Percentiles rank a stretch among this genome's conserved stretches.
Evolutionary conservation across 23 red algal genomes (phyloP).

Genomic region (Chondrus crispus): DNA sequence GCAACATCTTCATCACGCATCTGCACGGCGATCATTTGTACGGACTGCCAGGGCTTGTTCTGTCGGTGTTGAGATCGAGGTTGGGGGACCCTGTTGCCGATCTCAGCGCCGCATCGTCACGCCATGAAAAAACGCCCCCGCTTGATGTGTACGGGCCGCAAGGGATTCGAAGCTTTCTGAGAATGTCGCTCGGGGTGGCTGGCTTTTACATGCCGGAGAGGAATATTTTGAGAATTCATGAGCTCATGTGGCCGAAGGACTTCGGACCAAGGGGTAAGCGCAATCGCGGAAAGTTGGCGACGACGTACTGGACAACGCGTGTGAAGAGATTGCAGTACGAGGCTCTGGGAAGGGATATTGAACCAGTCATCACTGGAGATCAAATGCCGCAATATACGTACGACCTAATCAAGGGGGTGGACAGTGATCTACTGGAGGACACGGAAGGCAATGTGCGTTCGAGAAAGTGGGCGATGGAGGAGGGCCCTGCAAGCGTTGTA

Average conservation of each 20-base stretch:
- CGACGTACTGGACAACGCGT: slow-evolving; percentile 18
- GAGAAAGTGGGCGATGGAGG: not conserved
- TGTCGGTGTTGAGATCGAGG: slow-evolving; percentile 22
- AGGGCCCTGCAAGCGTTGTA: slow-evolving; percentile 38
- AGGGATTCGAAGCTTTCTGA: slow-evolving; percentile 71
- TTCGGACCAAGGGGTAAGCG: slow-evolving; percentile 26
- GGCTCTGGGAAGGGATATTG: slow-evolving; percentile 12
- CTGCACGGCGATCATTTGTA: slow-evolving; percentile 94
- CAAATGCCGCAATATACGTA: slow-evolving; percentile 11
- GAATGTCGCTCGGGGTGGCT: slow-evolving; percentile 68
- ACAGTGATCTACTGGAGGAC: not conserved
- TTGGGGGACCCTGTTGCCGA: not conserved
- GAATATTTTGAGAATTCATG: slow-evolving; percentile 61
- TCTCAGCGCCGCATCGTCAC: not conserved
- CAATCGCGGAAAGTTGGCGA: slow-evolving; percentile 10
- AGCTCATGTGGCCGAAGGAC: slow-evolving; percentile 60
- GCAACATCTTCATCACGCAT: slow-evolving; percentile 94
- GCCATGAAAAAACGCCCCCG: not conserved
- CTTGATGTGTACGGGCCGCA: slow-evolving; percentile 91
- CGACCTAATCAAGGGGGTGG: not conserved
- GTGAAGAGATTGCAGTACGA: slow-evolving; percentile 31
- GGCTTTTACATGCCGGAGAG: slow-evolving; percentile 31
- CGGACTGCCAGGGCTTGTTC: slow-evolving; percentile 78
- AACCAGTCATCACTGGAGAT: not conserved
- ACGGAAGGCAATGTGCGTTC: not conserved